phyloP scores from a whole-genome alignment of 2,329 filamentous ascomycete species.

The Epichloe typhina region DNA sequence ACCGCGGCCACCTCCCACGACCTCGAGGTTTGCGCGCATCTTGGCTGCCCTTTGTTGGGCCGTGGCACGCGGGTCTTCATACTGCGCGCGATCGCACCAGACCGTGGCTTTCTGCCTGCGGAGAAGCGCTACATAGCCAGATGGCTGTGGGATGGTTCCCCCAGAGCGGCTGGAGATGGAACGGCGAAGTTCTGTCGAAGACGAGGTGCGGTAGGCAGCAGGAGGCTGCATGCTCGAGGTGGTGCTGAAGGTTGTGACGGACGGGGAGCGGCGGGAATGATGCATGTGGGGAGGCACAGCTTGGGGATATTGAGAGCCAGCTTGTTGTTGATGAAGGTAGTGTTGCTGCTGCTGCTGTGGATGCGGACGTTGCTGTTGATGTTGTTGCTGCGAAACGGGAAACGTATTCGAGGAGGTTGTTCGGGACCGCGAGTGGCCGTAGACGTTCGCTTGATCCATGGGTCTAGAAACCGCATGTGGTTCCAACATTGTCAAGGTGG shows the following conservation, averaged over 20 bases:
- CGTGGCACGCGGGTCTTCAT: constrained; percentile 72
- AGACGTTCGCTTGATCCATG: constrained; percentile 24
- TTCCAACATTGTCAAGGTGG: constrained; percentile 16
- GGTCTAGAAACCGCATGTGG: constrained; percentile 19
- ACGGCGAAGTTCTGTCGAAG: constrained; percentile 49
- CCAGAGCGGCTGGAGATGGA: constrained; percentile 72
- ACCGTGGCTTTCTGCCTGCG: constrained; percentile 95
- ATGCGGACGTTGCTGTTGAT: constrained; percentile 16
- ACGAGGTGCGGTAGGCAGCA: constrained; percentile 42
- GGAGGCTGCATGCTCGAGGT: constrained; percentile 53
- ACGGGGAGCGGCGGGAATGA: constrained; percentile 41
- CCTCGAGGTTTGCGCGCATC: constrained; percentile 71
- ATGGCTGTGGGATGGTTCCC: constrained; percentile 39
- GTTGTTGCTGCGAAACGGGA: constrained; percentile 20
- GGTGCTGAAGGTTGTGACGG: constrained; percentile 58
- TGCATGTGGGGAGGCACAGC: constrained; percentile 4
- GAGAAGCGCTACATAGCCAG: constrained; percentile 90
- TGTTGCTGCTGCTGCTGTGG: constrained; percentile 18
- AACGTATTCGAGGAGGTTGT: constrained; percentile 45
- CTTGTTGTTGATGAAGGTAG: constrained; percentile 18
- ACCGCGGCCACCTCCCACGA: constrained; percentile 45
- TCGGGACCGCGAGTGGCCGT: constrained; percentile 41
- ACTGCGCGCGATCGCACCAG: constrained; percentile 91
- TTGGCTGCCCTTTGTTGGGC: constrained; percentile 81
- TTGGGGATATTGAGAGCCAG: constrained; percentile 5